These are phyloP conservation scores for Penicillium hordei DNA, from an alignment of 2,329 filamentous ascomycete genomes.

Conservation along the genomic window DNA sequence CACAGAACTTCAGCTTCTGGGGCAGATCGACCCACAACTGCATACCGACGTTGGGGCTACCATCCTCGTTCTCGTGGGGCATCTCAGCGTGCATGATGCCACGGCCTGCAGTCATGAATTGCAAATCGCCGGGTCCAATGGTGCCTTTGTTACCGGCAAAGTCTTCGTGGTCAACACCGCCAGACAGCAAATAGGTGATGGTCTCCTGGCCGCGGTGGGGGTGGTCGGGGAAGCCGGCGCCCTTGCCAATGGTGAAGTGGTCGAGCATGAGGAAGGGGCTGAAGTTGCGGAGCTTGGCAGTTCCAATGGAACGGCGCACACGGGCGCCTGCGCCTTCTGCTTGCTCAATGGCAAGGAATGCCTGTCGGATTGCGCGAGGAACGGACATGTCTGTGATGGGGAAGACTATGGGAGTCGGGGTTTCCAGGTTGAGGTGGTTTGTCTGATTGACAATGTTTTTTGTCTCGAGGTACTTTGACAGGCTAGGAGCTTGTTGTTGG, in stretches of 20 bases:
- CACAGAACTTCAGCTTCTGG: slow-evolving; percentile 75
- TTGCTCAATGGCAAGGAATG: slow-evolving; percentile 81
- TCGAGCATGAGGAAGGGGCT: slow-evolving; percentile 96
- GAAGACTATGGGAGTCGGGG: slow-evolving; percentile 10
- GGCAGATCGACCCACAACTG: slow-evolving; percentile 97
- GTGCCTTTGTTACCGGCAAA: slow-evolving; percentile 84
- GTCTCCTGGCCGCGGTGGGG: slow-evolving; percentile 79
- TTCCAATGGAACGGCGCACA: slow-evolving; percentile 85
- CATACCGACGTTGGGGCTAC: slow-evolving; percentile 76
- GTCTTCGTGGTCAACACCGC: slow-evolving; percentile 87
- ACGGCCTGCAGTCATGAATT: slow-evolving; percentile 94
- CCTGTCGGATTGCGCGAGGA: slow-evolving; percentile 74
- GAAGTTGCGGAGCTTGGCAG: slow-evolving; percentile 77
- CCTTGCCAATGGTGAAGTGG: slow-evolving; percentile 77
- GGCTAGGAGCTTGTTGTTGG: slow-evolving; percentile 17
- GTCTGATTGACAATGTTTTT: slow-evolving; percentile 10
- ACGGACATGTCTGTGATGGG: slow-evolving; percentile 60
- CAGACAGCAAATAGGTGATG: slow-evolving; percentile 85
- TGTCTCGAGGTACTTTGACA: slow-evolving; percentile 19
- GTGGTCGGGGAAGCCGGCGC: slow-evolving; percentile 89
- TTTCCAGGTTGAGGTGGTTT: slow-evolving; percentile 4
- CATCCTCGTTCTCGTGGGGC: slow-evolving; percentile 76
- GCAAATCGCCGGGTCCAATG: slow-evolving; percentile 81
- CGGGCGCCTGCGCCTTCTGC: slow-evolving; percentile 83
- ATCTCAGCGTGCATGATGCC: slow-evolving; percentile 97